Conservation (phyloP, 169 alveolate species). For the Plasmodium coatneyi region DNA sequence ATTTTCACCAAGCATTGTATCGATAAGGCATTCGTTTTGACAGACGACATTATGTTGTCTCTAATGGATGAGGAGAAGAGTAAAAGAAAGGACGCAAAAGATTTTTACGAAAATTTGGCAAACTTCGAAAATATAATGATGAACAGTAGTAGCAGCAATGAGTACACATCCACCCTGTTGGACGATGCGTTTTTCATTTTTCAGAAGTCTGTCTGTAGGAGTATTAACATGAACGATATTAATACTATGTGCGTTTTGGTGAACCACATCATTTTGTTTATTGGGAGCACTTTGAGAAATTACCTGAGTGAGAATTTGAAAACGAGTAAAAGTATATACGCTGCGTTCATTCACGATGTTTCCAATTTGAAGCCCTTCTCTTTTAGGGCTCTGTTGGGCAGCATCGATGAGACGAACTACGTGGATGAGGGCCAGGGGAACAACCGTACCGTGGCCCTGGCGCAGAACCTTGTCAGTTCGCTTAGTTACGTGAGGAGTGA, state of each 20-base stretch:
- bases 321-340: slow-evolving; percentile 39
- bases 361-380: slow-evolving; percentile 37
- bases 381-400: slow-evolving; percentile 2
- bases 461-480: slow-evolving; percentile 43
- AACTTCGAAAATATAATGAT: background rate
- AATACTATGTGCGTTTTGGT: slow-evolving; percentile 66
- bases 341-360: slow-evolving; percentile 44
- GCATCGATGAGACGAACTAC: slow-evolving; percentile 52
- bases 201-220: slow-evolving; percentile 68
- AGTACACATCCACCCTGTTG: slow-evolving; percentile 49
- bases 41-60: slow-evolving; percentile 68
- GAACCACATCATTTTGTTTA: slow-evolving; percentile 38
- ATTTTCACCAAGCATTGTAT: slow-evolving; percentile 34
- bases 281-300: slow-evolving; percentile 23
- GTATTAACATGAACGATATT: slow-evolving; percentile 69
- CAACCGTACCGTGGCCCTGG: slow-evolving; percentile 19
- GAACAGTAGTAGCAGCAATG: slow-evolving; percentile 6
- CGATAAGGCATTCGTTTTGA: slow-evolving; percentile 61
- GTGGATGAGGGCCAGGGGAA: slow-evolving; percentile 16
- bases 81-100: background rate
- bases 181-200: slow-evolving; percentile 71
- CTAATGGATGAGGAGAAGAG: slow-evolving; percentile 29
- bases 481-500: slow-evolving; percentile 14
- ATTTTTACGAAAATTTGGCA: background rate
- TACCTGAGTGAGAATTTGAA: slow-evolving; percentile 50